Conservation (phyloP, 2,329 filamentous ascomycete genomes). For the Orbilia oligospora region DNA sequence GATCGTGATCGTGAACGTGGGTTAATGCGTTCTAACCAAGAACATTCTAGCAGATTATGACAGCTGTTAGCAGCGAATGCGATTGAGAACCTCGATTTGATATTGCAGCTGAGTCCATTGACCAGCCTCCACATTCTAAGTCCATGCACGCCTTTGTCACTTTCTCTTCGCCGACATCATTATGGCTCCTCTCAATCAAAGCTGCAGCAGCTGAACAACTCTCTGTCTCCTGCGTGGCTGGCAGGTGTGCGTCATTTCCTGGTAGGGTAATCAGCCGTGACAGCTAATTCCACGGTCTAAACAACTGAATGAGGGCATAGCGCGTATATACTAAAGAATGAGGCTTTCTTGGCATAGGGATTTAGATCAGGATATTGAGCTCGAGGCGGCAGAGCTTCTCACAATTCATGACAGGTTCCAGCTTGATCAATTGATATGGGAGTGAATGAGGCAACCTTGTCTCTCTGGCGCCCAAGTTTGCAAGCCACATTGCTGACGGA, state of each 20-base stretch:
- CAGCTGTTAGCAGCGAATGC: background rate
- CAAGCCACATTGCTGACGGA: constrained; percentile 18
- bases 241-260: constrained; percentile 10
- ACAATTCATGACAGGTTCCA: background rate
- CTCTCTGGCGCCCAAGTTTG: background rate
- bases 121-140: background rate
- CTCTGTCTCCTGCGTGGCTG: background rate
- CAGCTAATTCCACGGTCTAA: constrained; percentile 8
- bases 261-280: constrained; percentile 19
- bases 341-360: constrained; percentile 16
- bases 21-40: background rate
- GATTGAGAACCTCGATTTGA: constrained; percentile 1
- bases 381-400: constrained; percentile 8
- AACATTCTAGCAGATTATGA: background rate
- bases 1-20: background rate
- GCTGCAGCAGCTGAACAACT: background rate
- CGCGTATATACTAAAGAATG: constrained; percentile 8
- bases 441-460: background rate
- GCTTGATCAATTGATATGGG: background rate
- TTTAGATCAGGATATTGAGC: background rate
- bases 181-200: constrained; percentile 2
- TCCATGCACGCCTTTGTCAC: constrained; percentile 6
- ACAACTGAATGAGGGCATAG: background rate
- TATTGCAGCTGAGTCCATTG: constrained; percentile 2
- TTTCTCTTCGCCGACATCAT: constrained; percentile 13